Evolutionary conservation across 1,284 basidiomycete species (phyloP).

Genomic region (Hymenochaete sp.): DNA sequence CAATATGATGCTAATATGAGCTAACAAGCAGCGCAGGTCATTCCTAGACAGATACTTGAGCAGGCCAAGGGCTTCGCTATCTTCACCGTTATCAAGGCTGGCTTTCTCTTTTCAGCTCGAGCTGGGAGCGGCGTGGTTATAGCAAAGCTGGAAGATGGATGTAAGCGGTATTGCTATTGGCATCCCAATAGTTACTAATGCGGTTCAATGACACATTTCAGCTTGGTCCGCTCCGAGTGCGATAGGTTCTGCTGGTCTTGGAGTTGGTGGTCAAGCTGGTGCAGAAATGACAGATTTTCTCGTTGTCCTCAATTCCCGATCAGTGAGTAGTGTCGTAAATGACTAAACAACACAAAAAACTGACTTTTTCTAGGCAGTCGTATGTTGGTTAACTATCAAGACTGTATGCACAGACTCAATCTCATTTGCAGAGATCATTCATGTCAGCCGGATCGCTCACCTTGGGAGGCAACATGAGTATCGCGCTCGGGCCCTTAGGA

Average conservation of each 20-base stretch:
- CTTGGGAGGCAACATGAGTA: conserved; percentile 85
- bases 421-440: conserved; percentile 63
- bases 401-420: conserved; percentile 10
- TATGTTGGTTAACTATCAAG: conserved; percentile 30
- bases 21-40: conserved; percentile 32
- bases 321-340: conserved; percentile 38
- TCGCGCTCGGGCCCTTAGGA: conserved; percentile 90
- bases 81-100: conserved; percentile 73
- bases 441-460: conserved; percentile 93
- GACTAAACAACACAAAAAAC: not conserved
- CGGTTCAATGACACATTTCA: conserved; percentile 25
- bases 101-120: conserved; percentile 67
- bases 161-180: conserved; percentile 41
- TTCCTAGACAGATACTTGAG: conserved; percentile 59
- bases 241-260: conserved; percentile 91
- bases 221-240: conserved; percentile 93
- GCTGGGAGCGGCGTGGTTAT: conserved; percentile 92
- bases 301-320: conserved; percentile 80
- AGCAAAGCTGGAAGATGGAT: conserved; percentile 74
- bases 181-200: conserved; percentile 1
- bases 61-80: conserved; percentile 81
- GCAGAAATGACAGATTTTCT: conserved; percentile 94
- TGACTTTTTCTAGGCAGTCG: conserved; percentile 42
- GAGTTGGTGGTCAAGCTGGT: conserved; percentile 77
- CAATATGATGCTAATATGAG: not conserved